Base-by-base conservation (phyloP, 2,329 filamentous ascomycete genomes). In the Pezicula neosporulosa region DNA sequence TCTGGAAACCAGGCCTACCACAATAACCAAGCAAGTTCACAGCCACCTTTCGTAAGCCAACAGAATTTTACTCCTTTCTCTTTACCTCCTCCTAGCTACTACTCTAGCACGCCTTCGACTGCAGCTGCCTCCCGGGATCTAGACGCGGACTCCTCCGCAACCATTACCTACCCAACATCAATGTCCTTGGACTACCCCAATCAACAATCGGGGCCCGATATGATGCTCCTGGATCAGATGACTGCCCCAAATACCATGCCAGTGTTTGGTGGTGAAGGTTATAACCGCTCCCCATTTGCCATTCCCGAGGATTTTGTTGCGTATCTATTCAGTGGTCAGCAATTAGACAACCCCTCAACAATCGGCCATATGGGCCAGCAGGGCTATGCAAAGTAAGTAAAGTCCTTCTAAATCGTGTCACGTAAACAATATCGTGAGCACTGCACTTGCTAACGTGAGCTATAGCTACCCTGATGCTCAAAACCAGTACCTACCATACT, bases 291-390 rank as follows among this genome's bases (percentile, higher is more conserved):
- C 3, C 91, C 93, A 0, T 93, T 93, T 65, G 78, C 87, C 8
- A 88, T 95, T 73, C 87, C 89, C 0, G 90, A 95, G 64, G 90
- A 96, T 63, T 94, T 94, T 63, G 86, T 92, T 57, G 85, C 87
- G 5, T 96, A 88, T 76, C 70, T 95, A 24, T 95, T 95, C 70
- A 92, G 88, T 64, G 85, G 84, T 35, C 78, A 79, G 16, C 73
- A 80, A 15, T 73, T 80, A 28, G 77, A 79, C 24, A 73, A 70
- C 12, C 75, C 74, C 4, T 79, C 81, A 3, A 70, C 76, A 7
- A 72, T 82, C 59, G 74, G 72, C 16, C 79, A 78, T 54, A 68
- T 81, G 54, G 68, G 77, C 52, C 72, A 76, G 19, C 74, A 71
- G 54, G 68, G 66, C 30, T 76, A 76, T 54, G 68, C 72, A 48